Evolutionary conservation across 208 protist species (phyloP).

Genomic region (Acanthamoeba royreba): DNA sequence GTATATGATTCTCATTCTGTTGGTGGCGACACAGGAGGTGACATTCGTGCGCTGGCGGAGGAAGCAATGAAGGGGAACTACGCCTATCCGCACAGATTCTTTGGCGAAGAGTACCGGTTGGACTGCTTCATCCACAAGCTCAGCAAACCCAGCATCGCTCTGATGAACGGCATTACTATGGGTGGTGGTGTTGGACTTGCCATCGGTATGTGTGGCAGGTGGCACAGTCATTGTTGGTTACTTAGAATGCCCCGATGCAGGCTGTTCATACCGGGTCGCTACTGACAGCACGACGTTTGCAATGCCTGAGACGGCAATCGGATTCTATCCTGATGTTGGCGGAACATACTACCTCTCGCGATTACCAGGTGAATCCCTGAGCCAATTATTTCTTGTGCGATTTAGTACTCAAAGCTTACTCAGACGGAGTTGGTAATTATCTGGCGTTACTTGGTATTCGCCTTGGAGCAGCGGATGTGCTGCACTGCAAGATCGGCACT

Average conservation of each 20-base stretch:
- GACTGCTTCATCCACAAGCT: constrained; percentile 57
- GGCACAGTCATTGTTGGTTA: too few relatives aligned
- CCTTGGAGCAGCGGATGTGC: constrained; percentile 60
- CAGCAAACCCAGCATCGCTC: constrained; percentile 46
- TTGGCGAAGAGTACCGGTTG: constrained; percentile 75
- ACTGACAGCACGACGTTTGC: constrained; percentile 76
- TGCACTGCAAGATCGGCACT: constrained; percentile 12
- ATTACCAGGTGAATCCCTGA: neutral
- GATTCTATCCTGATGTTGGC: constrained; percentile 80
- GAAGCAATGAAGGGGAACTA: neutral
- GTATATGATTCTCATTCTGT: too few relatives aligned
- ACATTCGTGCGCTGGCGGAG: neutral
- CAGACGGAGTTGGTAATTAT: constrained; percentile 57
- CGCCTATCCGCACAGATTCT: constrained; percentile 61
- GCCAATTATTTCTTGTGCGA: too few relatives aligned
- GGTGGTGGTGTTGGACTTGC: constrained; percentile 79
- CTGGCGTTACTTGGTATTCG: constrained; percentile 70
- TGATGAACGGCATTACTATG: constrained; percentile 61
- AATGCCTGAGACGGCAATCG: constrained; percentile 76
- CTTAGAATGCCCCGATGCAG: too few relatives aligned
- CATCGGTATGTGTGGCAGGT: too few relatives aligned
- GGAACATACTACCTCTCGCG: constrained; percentile 58
- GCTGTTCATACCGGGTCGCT: constrained; percentile 71
- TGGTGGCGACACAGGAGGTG: neutral
- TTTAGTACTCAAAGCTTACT: too few relatives aligned